These are phyloP conservation scores for Henckelia pumila DNA, from an alignment of 257 asterid genomes.

Conservation along the genomic window DNA sequence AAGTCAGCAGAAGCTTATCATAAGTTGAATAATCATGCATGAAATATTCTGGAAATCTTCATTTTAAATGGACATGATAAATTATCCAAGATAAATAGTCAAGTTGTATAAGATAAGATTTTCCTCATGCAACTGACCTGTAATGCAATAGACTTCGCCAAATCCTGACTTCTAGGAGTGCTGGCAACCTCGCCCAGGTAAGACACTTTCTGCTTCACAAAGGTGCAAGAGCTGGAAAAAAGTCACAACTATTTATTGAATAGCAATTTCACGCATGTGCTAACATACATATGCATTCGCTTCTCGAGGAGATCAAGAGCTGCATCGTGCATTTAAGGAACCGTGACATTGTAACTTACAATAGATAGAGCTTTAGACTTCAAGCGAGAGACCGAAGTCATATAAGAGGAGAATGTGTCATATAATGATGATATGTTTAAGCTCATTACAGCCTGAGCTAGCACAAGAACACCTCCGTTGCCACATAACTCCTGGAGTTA, in stretches of 20 bases:
- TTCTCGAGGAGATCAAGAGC: conserved; percentile 15
- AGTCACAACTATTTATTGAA: conserved; percentile 21
- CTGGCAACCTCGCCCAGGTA: conserved; percentile 96
- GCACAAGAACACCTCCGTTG: conserved; percentile 81
- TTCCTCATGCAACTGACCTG: conserved; percentile 54
- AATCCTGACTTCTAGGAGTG: conserved; percentile 55
- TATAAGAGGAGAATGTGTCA: conserved; percentile 35
- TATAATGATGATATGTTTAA: conserved; percentile 48
- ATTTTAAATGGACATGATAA: neutral
- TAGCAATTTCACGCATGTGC: conserved; percentile 8
- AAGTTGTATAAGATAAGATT: neutral
- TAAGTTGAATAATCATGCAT: neutral
- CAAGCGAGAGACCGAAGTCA: conserved; percentile 72
- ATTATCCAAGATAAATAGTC: neutral
- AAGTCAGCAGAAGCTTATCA: neutral
- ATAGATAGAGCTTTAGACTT: conserved; percentile 83
- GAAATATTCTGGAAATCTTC: neutral
- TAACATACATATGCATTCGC: conserved; percentile 15
- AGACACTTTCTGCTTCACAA: conserved; percentile 89
- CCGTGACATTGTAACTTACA: conserved; percentile 54
- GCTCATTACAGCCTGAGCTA: conserved; percentile 69
- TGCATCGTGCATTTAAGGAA: conserved; percentile 9
- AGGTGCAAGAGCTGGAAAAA: conserved; percentile 82
- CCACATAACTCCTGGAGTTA: conserved; percentile 74
- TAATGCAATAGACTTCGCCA: conserved; percentile 76